Evolutionary conservation across 1,284 basidiomycete genomes (phyloP).

Genomic region (Tilletia walkeri): DNA sequence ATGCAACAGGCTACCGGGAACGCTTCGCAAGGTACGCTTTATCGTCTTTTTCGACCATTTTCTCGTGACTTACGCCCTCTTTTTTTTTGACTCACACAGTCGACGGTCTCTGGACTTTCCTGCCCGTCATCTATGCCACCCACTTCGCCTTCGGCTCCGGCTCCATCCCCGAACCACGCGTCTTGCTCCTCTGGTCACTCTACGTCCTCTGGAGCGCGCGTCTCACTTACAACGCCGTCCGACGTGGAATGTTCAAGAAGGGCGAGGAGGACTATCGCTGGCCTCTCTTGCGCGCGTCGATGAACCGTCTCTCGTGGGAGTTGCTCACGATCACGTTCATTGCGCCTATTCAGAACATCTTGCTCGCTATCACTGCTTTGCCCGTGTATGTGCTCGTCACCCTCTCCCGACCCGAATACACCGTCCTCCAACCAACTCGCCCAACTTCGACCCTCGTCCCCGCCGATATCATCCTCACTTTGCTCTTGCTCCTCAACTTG

Average conservation of each 20-base stretch:
- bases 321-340: constrained; percentile 79
- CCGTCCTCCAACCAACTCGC: constrained; percentile 58
- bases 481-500: constrained; percentile 65
- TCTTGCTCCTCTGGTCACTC: constrained; percentile 55
- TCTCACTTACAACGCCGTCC: constrained; percentile 77
- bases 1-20: constrained; percentile 49
- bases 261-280: constrained; percentile 89
- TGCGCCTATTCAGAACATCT: constrained; percentile 72
- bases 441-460: constrained; percentile 59
- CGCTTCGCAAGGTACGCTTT: constrained; percentile 32
- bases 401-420: constrained; percentile 37
- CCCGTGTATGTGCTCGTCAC: constrained; percentile 64
- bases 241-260: constrained; percentile 74
- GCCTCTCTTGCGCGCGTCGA: constrained; percentile 69
- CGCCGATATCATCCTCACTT: constrained; percentile 69
- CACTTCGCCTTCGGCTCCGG: constrained; percentile 47
- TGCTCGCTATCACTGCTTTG: constrained; percentile 64
- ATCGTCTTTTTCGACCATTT: background rate
- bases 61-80: background rate
- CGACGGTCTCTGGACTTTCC: constrained; percentile 51
- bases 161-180: constrained; percentile 49
- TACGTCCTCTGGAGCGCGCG: constrained; percentile 59
- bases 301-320: constrained; percentile 73
- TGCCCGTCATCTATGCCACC: constrained; percentile 44
- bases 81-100: constrained; percentile 21